Evolutionary conservation across 108 stramenopile species (phyloP), one percentile per base, ranked within the genome.

Genomic region (Discostella stelligeroides): DNA sequence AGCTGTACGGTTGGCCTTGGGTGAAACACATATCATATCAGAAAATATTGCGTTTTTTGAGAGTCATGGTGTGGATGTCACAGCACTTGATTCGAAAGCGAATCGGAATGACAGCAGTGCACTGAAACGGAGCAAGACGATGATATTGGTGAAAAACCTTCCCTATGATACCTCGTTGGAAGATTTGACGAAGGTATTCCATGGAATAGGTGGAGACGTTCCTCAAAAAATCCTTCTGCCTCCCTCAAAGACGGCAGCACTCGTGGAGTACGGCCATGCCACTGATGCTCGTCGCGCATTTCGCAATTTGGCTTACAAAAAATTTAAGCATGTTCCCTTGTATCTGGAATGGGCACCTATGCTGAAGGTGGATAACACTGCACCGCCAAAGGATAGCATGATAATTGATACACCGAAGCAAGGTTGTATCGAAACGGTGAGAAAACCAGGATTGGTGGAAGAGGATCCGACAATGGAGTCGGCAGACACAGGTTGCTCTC

Each of bases 281-380:
- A 76, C 76, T 2, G 96, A 98, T 69, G 99, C 99, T 13, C 92
- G 91, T 51, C 68, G 68, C 28, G 98, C 98, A 11, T 98, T 97
- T 68, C 83, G 89, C 46, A 88, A 86, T 28, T 59, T 99, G 38
- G 98, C 99, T 8, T 99, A 98, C 79, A 85, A 80, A 28, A 80
- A 95, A 42, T 99, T 97, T 84, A 90, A 97, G 72, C 86, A 91
- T 61, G 96, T 98, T 20, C 99, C 98, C 12, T 76, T 99, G 2
- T 99, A 98, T 66, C 78, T 99, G 25, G 99, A 98, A 76, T 99
- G 98, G 98, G 99, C 99, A 14, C 97, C 97, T 0, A 66, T 92
- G 27, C 55, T 65, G 40, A 66, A 55, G 15, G 63, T 56, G 6
- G 74, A 58, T 28, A 73, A 81, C 23, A 61, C 55, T 13, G 50